A percentile compares a stretch with the other conserved stretches of the same genome.
These are phyloP conservation scores for Candida dubliniensis DNA, from an alignment of 1,139 yeast species.

Conservation along the genomic window DNA sequence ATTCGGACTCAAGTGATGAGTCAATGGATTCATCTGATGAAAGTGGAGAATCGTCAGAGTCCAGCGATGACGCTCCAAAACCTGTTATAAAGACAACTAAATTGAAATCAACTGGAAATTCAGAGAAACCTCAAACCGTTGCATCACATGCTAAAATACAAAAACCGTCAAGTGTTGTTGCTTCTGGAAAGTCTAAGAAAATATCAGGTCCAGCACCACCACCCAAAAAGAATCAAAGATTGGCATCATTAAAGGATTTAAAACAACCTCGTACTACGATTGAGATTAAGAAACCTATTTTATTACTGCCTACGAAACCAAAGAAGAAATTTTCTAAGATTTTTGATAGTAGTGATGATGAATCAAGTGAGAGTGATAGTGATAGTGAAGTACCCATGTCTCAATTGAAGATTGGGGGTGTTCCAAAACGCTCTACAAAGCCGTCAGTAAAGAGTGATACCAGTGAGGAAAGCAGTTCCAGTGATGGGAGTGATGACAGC, in stretches of 20 bases:
- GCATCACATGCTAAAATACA: no score
- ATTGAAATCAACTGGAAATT: background rate
- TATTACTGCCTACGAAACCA: background rate
- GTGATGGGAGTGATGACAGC: conserved; percentile 3
- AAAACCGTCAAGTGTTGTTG: no score
- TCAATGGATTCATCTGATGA: background rate
- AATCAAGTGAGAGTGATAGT: conserved; percentile 5
- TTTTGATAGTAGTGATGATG: conserved; percentile 4
- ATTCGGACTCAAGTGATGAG: background rate
- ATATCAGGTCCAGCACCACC: background rate
- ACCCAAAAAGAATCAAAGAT: background rate
- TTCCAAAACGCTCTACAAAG: background rate
- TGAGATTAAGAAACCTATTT: conserved; percentile 4
- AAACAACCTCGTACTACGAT: conserved; percentile 11
- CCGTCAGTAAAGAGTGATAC: background rate
- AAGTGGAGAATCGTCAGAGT: background rate
- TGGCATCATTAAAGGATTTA: conserved; percentile 8
- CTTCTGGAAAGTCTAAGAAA: background rate
- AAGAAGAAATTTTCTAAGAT: background rate
- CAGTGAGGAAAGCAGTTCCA: conserved; percentile 1
- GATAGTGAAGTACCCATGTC: background rate
- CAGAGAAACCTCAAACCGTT: no score
- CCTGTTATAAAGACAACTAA: background rate
- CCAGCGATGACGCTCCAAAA: background rate
- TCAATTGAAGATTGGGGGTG: background rate